Evolutionary conservation across 352 stramenopile genomes (phyloP), one percentile per base, ranked within the genome.

Genomic region (Aphanomyces euteiches): DNA sequence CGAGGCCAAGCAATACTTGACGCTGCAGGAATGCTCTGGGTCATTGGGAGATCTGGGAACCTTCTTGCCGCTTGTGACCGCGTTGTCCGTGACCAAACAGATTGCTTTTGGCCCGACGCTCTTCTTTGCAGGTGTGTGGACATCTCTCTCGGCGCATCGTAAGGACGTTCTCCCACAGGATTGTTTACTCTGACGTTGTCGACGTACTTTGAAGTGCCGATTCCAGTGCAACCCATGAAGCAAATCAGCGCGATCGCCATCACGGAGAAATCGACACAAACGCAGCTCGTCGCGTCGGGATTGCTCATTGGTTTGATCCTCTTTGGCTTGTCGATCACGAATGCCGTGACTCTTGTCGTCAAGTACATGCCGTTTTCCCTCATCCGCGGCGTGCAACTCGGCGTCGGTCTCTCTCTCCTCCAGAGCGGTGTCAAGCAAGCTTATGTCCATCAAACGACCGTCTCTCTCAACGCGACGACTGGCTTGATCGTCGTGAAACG

Each of bases 161-260:
- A 53, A n/a, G 1, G 45, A 53, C n/a, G 45, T 2, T n/a, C n/a
- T 15, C 2, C 13, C 37, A 3, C 3, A 58, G 50, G 50, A 38
- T 19, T 58, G 50, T 93, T 89, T 68, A 98, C 96, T 38, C 74
- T 95, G 0, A 72, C 92, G 1, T 87, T 95, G 12, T 90, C 90
- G 36, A 80, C 85, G 36, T 76, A 88, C 53, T 97, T 95, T 80
- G 92, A 97, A 70, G 75, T 97, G 39, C 94, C 94, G 50, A 98
- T 98, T 77, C 91, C 89, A n/a, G 88, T 98, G 21, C 94, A 98
- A 75, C 94, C 94, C 13, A 98, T 98, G 94, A 98, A 98, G 78
- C 93, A 88, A 15, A 96, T 98, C 63, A 78, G 90, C 4, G 90
- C 92, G 8, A 88, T 97, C 21, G 94, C 90, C 12, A 88, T 98